Conservation (phyloP, 1,139 yeast genomes). For the Diutina siamensis region DNA sequence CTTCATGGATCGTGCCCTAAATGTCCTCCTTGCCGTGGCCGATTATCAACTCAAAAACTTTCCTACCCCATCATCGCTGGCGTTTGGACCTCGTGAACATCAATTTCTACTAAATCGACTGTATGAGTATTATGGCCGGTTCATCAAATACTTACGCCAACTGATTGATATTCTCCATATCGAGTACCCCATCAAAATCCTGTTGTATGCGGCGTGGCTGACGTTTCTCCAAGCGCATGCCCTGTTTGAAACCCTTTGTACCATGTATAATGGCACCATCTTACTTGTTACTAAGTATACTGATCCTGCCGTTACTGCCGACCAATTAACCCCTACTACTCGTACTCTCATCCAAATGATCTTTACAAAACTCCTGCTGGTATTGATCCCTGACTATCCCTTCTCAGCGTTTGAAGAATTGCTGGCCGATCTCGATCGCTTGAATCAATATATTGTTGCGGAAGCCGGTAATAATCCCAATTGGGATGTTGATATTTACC, state of each 20-base stretch:
- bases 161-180: conserved; percentile 4
- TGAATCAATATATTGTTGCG: background rate
- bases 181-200: conserved; percentile 3
- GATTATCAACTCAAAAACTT: background rate
- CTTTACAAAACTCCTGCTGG: background rate
- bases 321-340: background rate
- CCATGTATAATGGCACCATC: conserved; percentile 2
- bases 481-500: background rate
- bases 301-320: background rate
- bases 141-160: background rate
- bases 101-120: background rate
- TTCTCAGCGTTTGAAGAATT: background rate
- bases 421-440: background rate
- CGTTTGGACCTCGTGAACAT: background rate
- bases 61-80: background rate
- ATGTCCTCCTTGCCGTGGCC: background rate
- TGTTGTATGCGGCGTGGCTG: conserved; percentile 4
- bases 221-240: conserved; percentile 1
- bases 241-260: background rate
- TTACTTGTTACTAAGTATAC: background rate
- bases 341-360: background rate
- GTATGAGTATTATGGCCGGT: background rate
- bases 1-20: conserved; percentile 1
- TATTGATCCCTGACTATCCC: conserved; percentile 4
- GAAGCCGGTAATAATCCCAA: background rate